Conservation (phyloP, 257 asterid genomes). For the Oldenlandia corymbosa region DNA sequence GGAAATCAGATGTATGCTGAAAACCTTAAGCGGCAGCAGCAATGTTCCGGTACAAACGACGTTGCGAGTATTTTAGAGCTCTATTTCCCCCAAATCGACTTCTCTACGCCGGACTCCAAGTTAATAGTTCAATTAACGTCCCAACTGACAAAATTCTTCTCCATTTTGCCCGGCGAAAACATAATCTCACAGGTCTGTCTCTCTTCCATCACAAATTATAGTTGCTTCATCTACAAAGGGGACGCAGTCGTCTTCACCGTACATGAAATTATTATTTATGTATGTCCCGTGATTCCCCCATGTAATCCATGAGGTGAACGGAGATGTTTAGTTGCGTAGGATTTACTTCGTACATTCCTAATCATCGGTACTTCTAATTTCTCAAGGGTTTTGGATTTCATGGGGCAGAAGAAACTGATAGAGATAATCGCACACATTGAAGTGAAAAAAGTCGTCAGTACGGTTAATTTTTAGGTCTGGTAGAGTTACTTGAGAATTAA, state of each 20-base stretch:
- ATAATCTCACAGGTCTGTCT: conserved; percentile 47
- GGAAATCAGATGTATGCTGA: conserved; percentile 26
- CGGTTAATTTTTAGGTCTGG: background rate
- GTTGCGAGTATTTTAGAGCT: conserved; percentile 38
- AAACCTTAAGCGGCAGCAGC: conserved; percentile 21
- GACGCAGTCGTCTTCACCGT: background rate
- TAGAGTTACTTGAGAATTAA: background rate
- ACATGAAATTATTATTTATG: background rate
- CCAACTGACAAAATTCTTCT: conserved; percentile 58
- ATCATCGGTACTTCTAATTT: no score
- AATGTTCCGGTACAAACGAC: conserved; percentile 22
- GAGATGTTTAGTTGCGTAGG: background rate
- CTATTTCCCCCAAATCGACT: conserved; percentile 48
- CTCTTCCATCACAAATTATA: background rate
- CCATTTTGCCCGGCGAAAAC: conserved; percentile 40
- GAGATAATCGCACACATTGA: background rate
- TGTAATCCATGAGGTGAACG: background rate
- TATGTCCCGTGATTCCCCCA: background rate
- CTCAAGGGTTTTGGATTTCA: background rate
- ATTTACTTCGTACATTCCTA: background rate
- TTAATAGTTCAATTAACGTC: conserved; percentile 48
- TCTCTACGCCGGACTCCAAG: conserved; percentile 42
- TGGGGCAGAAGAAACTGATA: background rate
- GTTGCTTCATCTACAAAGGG: background rate
- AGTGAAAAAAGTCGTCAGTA: background rate